Evolutionary conservation across 805 yeast genomes (phyloP), one percentile per base, ranked within the genome.

Genomic region (Candida silvicultrix): DNA sequence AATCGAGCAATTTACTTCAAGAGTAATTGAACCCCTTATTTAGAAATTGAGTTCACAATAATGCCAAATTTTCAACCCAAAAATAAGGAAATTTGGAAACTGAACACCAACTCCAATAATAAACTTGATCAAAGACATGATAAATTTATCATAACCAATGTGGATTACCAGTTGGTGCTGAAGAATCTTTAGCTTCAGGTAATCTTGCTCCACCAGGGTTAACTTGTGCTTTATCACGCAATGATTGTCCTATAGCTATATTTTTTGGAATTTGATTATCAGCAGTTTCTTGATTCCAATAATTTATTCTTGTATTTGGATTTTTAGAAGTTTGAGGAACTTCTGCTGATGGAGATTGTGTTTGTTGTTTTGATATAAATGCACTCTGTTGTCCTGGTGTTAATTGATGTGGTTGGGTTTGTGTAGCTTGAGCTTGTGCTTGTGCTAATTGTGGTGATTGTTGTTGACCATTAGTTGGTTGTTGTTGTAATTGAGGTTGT

Each of bases 81-180:
- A n/a, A n/a, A n/a, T n/a, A n/a, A n/a, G n/a, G n/a, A n/a, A n/a
- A n/a, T n/a, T n/a, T n/a, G n/a, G n/a, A n/a, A n/a, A n/a, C n/a
- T n/a, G n/a, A n/a, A n/a, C n/a, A n/a, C n/a, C n/a, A n/a, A n/a
- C n/a, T n/a, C n/a, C n/a, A n/a, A n/a, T n/a, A n/a, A n/a, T n/a
- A n/a, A n/a, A 23, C 5, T 23, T 40, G 18, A 38, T 22, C 9
- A 28, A 28, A 31, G n/a, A 31, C 35, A 31, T 6, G 14, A 9
- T 11, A 29, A 29, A n/a, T 7, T 20, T 38, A 43, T 45, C 49
- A 59, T 54, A 63, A 56, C 60, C 63, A 58, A 45, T 58, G 54
- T 51, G 58, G 51, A 35, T 53, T 54, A 34, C 60, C 57, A 18
- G 56, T 10, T 18, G 50, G 4, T 18, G 51, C 37, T 9, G 37